These are phyloP conservation scores for Capronia americana DNA, from an alignment of 2,329 filamentous ascomycete genomes.

Conservation along the genomic window DNA sequence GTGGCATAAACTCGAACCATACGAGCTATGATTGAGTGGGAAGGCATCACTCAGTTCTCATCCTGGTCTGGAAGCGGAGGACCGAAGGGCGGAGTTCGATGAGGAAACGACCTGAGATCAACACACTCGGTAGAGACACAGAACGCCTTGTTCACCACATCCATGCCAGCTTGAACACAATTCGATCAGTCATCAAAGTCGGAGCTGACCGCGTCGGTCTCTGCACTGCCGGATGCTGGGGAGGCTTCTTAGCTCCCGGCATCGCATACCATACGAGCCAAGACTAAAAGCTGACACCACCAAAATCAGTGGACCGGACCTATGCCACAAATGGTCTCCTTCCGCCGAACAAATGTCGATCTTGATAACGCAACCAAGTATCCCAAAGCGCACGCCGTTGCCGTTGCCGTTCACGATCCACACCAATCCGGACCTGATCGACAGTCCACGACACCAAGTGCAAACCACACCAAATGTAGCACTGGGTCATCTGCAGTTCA, in stretches of 20 bases:
- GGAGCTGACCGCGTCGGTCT: background rate
- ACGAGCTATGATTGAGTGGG: background rate
- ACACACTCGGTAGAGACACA: background rate
- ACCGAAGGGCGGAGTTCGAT: background rate
- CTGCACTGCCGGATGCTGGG: background rate
- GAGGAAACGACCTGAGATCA: background rate
- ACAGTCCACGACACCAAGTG: background rate
- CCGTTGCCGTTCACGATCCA: background rate
- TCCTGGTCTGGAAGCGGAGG: background rate
- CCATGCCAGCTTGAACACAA: background rate
- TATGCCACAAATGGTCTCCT: background rate
- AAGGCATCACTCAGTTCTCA: background rate
- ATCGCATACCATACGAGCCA: background rate
- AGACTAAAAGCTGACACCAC: background rate
- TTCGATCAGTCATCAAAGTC: background rate
- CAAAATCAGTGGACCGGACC: background rate
- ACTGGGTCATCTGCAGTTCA: background rate
- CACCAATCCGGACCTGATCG: background rate
- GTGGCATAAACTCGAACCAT: background rate
- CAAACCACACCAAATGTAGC: background rate
- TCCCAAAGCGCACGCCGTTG: background rate
- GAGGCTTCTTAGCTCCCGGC: background rate
- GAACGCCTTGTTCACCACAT: background rate
- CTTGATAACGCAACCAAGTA: background rate
- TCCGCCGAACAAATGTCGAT: background rate